phyloP scores from a whole-genome alignment of 2,329 filamentous ascomycete genomes.

The Pseudogymnoascus sp. region DNA sequence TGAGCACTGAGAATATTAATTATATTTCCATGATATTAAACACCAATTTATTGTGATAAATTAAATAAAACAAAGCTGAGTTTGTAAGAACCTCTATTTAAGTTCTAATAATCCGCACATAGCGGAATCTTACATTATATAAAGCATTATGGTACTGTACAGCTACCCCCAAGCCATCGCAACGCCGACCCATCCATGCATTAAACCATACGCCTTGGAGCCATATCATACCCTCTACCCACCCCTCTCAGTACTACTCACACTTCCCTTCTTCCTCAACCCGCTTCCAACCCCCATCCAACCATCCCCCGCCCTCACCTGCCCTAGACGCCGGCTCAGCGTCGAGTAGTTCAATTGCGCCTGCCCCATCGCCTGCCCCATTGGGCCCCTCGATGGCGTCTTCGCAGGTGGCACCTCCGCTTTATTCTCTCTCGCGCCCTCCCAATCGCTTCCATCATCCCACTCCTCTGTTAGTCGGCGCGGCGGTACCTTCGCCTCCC shows the following conservation, averaged over 20 bases:
- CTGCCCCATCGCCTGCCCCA: conserved; percentile 13
- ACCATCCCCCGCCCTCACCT: conserved; percentile 26
- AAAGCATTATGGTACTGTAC: background rate
- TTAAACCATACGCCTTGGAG: background rate
- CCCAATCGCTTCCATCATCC: conserved; percentile 19
- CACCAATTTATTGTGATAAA: background rate
- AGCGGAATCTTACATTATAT: background rate
- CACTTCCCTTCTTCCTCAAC: conserved; percentile 24
- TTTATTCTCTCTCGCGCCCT: conserved; percentile 21
- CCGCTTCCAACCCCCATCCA: conserved; percentile 23
- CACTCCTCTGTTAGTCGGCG: conserved; percentile 19
- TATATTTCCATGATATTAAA: background rate
- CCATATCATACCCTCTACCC: background rate
- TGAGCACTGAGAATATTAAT: background rate
- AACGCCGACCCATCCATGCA: conserved; percentile 3
- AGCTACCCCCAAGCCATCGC: background rate
- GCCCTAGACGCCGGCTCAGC: conserved; percentile 23
- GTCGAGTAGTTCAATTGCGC: conserved; percentile 24
- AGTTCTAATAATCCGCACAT: background rate
- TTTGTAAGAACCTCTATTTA: background rate
- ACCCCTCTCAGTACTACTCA: background rate
- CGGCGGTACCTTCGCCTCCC: conserved; percentile 14
- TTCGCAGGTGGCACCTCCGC: conserved; percentile 15
- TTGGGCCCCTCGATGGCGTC: conserved; percentile 23
- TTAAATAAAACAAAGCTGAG: background rate